A percentile compares a stretch with the other conserved stretches of the same genome.
These are phyloP conservation scores for Penicillium sp. DNA, from an alignment of 2,329 filamentous ascomycete genomes.

Conservation along the genomic window DNA sequence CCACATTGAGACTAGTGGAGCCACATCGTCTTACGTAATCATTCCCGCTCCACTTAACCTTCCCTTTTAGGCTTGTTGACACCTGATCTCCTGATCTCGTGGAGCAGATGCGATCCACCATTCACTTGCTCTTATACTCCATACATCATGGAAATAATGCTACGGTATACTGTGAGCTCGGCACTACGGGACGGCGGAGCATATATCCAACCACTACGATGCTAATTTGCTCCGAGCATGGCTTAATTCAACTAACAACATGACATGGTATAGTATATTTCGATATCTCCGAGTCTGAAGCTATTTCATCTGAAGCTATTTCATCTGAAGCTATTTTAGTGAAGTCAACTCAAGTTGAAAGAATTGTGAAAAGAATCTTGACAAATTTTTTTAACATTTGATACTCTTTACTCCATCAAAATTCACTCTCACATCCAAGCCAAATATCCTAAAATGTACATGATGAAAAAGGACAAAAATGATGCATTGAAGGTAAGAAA, in stretches of 20 bases:
- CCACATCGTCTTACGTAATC: neutral
- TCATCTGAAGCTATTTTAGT: neutral
- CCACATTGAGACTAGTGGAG: conserved; percentile 9
- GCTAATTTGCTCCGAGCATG: neutral
- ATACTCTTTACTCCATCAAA: neutral
- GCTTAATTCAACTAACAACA: neutral
- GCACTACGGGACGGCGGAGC: neutral
- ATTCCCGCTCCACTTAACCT: neutral
- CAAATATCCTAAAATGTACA: conserved; percentile 19
- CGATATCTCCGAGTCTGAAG: neutral
- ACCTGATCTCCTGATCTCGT: neutral
- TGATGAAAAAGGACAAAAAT: conserved; percentile 7
- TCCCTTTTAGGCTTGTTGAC: conserved; percentile 4
- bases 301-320: neutral
- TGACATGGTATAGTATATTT: neutral
- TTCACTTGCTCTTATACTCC: neutral
- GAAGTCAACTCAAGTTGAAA: neutral
- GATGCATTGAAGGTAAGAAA: conserved; percentile 8
- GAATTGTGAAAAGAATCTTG: neutral
- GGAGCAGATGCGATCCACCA: neutral
- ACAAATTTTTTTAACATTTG: neutral
- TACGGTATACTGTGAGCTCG: neutral
- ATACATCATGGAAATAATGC: neutral
- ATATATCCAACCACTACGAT: neutral
- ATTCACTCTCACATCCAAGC: neutral